Base-by-base conservation (phyloP, 2,329 filamentous ascomycete genomes). In the Cercospora sesami region DNA sequence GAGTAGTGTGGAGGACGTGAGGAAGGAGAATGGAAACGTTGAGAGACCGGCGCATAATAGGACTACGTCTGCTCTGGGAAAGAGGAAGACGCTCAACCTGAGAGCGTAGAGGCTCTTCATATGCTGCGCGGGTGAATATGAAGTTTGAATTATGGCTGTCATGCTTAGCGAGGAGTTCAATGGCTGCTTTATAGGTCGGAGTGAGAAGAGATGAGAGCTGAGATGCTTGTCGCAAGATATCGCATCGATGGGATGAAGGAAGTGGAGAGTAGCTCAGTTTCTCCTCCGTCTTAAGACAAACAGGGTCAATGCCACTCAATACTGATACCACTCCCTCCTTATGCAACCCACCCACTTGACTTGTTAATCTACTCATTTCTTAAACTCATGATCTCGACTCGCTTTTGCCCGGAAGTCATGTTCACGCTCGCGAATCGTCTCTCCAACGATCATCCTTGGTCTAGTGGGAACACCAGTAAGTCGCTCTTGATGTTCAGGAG, bases 1-100 rank as follows among this genome's bases (percentile, higher is more conserved):
- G 16, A 23, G 45, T 39, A 42, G 60, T 51, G 21, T 23, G 16
- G 60, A 51, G 39, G 14, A 51, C 0, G 60, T 7, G 39, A 31
- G 28, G 16, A 48, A 48, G 26, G 60, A 21, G 16, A 30, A 42
- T 21, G 36, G 14, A 3, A 1, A 16, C 1, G 21, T 36, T 5
- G 51, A 48, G 16, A 64, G 62, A 9, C 53, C 62, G 10, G 33
- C 1, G 30, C 62, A 64, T 48, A 1, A 1, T 2, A 58, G 62
- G 18, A 64, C 53, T 10, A 64, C 62, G 21, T 64, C 62, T 23
- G 45, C 33, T 12, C 18, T 64, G 62, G 62, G 62, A 6, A 64
- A 64, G 51, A 64, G 62, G 62, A 64, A 59, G 62, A 64, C 62
- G 51, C 9, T 57, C 9, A 64, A 63, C 4, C 16, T 59, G 30